Evolutionary conservation across 2,329 filamentous ascomycete species (phyloP).

Genomic region (Fusarium sulawesiense): DNA sequence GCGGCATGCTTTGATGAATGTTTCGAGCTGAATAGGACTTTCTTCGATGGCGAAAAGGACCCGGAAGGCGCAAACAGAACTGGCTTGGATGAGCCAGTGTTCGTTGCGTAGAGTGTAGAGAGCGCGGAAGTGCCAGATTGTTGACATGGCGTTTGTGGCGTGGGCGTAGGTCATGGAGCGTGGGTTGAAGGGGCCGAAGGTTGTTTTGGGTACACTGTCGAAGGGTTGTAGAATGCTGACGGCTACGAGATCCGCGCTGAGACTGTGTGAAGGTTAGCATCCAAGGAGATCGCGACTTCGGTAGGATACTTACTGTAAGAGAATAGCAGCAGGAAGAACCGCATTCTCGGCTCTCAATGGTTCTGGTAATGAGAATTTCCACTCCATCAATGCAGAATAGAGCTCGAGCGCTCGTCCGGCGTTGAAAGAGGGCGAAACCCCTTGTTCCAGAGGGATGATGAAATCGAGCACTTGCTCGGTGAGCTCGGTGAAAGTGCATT

Average conservation of each 20-base stretch:
- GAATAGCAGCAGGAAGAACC: constrained; percentile 12
- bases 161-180: constrained; percentile 18
- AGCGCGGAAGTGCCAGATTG: constrained; percentile 33
- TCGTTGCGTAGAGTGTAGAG: constrained; percentile 23
- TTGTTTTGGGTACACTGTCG: constrained; percentile 15
- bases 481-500: constrained; percentile 27
- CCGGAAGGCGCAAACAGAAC: constrained; percentile 25
- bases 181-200: constrained; percentile 26
- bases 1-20: constrained; percentile 28
- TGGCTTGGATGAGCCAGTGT: constrained; percentile 25
- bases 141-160: constrained; percentile 31
- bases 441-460: constrained; percentile 19
- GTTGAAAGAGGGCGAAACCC: not conserved
- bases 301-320: constrained; percentile 14
- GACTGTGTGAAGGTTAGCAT: not conserved
- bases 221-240: constrained; percentile 28
- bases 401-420: constrained; percentile 5
- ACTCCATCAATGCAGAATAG: constrained; percentile 19
- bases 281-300: accelerated
- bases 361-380: constrained; percentile 30
- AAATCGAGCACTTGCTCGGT: constrained; percentile 26
- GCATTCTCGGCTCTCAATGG: constrained; percentile 22
- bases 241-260: constrained; percentile 17
- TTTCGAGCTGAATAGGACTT: constrained; percentile 28
- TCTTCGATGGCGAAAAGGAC: constrained; percentile 18